Evolutionary conservation across 2,329 filamentous ascomycete species (phyloP).

Genomic region (Phoma sp.): DNA sequence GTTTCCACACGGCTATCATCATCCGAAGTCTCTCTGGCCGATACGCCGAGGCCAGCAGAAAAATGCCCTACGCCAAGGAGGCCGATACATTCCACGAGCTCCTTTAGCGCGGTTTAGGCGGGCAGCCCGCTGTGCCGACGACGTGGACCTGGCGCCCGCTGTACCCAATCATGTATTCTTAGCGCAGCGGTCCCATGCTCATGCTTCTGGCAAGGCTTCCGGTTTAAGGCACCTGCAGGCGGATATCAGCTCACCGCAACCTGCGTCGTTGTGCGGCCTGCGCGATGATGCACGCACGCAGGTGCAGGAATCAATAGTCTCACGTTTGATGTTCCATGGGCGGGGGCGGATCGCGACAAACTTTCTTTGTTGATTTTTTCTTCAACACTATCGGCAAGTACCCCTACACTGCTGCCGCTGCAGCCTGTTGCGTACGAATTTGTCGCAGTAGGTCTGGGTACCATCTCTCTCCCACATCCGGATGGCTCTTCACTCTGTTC

Average conservation of each 20-base stretch:
- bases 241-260: constrained; percentile 20
- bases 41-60: constrained; percentile 18
- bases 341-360: not conserved
- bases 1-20: constrained; percentile 1
- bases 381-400: constrained; percentile 8
- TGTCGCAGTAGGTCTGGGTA: constrained; percentile 54
- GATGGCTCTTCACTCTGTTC: constrained; percentile 86
- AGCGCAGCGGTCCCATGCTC: constrained; percentile 3
- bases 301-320: constrained; percentile 14
- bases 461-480: constrained; percentile 82
- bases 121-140: constrained; percentile 16
- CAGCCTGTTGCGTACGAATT: constrained; percentile 51
- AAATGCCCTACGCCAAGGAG: constrained; percentile 15
- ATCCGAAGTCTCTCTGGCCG: constrained; percentile 4
- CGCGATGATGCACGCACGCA: constrained; percentile 14
- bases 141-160: constrained; percentile 14
- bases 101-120: constrained; percentile 13
- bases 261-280: constrained; percentile 7
- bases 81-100: constrained; percentile 7
- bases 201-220: constrained; percentile 15
- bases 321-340: not conserved
- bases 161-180: constrained; percentile 7
- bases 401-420: constrained; percentile 17
- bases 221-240: constrained; percentile 2
- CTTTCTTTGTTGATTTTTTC: not conserved